Base-by-base conservation (phyloP, 2,329 filamentous ascomycete species). In the Neofusicoccum cordaticola region DNA sequence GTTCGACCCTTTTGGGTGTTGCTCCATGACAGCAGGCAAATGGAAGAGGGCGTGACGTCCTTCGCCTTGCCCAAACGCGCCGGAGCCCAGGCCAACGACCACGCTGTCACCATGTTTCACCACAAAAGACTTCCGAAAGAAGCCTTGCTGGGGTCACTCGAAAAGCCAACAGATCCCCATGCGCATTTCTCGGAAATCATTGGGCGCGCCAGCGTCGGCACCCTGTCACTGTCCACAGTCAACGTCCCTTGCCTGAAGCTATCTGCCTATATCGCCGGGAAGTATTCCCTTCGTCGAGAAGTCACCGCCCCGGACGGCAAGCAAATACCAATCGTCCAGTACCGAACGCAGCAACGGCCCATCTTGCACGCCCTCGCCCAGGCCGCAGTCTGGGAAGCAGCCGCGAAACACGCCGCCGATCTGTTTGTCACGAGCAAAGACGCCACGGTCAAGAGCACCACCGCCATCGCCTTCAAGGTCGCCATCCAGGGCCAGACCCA, bases 51-150 rank as follows among this genome's bases (percentile, higher is more conserved):
- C 7, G 52, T 78, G 4, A 69, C 66, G 4, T 74, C 70, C 4
- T 67, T 67, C 5, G 41, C 69, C 7, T 68, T 77, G 1, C 70
- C 74, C 7, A 62, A 64, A 12, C 65, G 72, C 22, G 68, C 73
- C 6, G 76, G 75, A 0, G 62, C 75, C 2, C 74, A 73, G n/a
- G 17, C 53, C 34, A 39, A 76, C 19, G 68, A 75, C 64, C 74
- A 78, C 61, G 65, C 74, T 13, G 66, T 78, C 7, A 78, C 76
- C 4, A 71, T 66, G 2, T 79, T 78, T 63, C 35, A 71, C 39
- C 71, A 77, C 34, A 73, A 78, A 0, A 67, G 62, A 0, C 69
- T 78, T 2, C 62, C 67, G 2, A 37, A 64, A 1, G 67, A 58
- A 0, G 69, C 75, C 1, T 68, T 79, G 1, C 70, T 79, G 0